A percentile compares a stretch with the other conserved stretches of the same genome.
Evolutionary conservation across 257 asterid species (phyloP).

Genomic region (Salvia hispanica): DNA sequence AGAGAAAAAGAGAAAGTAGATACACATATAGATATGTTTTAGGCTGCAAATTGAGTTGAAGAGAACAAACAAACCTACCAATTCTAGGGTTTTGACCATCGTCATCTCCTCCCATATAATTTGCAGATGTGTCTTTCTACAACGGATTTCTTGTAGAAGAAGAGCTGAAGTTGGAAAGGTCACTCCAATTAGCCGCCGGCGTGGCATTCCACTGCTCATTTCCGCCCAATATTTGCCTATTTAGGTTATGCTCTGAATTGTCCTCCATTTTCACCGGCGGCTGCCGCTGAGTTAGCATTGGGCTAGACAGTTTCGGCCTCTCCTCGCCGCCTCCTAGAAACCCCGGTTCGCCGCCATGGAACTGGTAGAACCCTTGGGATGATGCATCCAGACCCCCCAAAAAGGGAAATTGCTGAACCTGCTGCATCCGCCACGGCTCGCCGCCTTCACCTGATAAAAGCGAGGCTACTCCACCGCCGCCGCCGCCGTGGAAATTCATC

Average conservation of each 20-base stretch:
- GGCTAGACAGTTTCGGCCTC: constrained; percentile 51
- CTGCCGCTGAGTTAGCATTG: constrained; percentile 44
- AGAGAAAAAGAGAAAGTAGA: not conserved
- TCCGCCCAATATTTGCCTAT: constrained; percentile 62
- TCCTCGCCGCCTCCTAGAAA: constrained; percentile 40
- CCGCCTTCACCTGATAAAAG: constrained; percentile 36
- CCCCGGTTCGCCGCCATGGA: constrained; percentile 47
- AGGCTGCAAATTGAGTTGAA: constrained; percentile 32
- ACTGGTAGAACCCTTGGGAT: constrained; percentile 38
- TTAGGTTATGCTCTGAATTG: constrained; percentile 43
- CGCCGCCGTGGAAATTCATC: constrained; percentile 53
- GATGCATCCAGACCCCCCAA: constrained; percentile 46
- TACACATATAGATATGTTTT: not conserved
- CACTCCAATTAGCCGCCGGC: constrained; percentile 53
- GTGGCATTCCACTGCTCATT: constrained; percentile 55
- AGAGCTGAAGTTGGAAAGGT: constrained; percentile 74
- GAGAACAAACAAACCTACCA: constrained; percentile 41
- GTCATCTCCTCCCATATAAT: too few species aligned
- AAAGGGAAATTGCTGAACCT: constrained; percentile 64
- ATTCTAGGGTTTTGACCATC: constrained; percentile 55
- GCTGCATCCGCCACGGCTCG: constrained; percentile 73
- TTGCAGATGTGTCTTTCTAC: constrained; percentile 18
- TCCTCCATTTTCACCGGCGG: constrained; percentile 70
- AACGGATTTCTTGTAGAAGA: constrained; percentile 68
- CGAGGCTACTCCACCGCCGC: constrained; percentile 43